phyloP scores from a whole-genome alignment of 148 eudicot species.

The Chenopodium quinoa region DNA sequence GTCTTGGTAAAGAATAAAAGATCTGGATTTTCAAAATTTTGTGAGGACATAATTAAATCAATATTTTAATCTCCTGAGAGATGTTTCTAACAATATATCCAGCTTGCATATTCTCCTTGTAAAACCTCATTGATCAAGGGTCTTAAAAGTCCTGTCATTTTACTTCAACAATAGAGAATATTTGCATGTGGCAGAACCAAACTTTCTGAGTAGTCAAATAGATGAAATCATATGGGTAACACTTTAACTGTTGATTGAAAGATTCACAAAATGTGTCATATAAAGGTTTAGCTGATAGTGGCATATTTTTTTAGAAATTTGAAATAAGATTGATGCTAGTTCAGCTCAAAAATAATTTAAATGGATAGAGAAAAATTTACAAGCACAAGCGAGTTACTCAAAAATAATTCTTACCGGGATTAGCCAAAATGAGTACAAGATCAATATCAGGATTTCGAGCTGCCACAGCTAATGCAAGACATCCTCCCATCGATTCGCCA shows the following conservation, averaged over 20 bases:
- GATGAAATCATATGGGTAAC: neutral
- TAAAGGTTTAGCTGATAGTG: neutral
- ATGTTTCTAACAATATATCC: neutral
- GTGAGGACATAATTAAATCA: neutral
- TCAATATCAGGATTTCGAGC: slow-evolving; percentile 56
- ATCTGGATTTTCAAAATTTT: too few relatives aligned
- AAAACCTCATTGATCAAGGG: neutral
- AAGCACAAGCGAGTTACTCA: neutral
- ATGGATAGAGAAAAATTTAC: neutral
- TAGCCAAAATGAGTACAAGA: slow-evolving; percentile 64
- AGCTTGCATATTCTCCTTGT: neutral
- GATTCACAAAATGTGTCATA: neutral
- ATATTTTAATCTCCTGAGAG: neutral
- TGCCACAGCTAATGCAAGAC: slow-evolving; percentile 62
- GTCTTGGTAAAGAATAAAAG: neutral
- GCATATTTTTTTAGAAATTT: neutral
- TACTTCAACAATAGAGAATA: neutral
- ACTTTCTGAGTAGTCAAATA: neutral
- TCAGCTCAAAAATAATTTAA: neutral
- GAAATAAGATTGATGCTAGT: neutral
- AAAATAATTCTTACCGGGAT: slow-evolving; percentile 53
- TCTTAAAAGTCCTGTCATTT: neutral
- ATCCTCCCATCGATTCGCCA: slow-evolving; percentile 64
- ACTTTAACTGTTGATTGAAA: neutral
- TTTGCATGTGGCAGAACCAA: neutral